Conservation (phyloP, 169 alveolate species). For the Plasmodium gonderi region DNA sequence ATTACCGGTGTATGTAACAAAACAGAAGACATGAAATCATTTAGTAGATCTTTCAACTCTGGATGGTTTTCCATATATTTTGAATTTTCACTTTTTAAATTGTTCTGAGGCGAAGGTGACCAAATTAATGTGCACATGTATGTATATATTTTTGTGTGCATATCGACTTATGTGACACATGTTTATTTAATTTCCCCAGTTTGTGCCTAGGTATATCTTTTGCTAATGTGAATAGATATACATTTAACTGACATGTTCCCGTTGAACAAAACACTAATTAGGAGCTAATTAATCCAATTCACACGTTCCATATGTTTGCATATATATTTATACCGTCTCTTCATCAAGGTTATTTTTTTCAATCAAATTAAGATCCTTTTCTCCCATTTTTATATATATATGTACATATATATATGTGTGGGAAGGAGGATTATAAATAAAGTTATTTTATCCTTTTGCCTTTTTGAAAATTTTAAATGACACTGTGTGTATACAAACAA, state of each 20-base stretch:
- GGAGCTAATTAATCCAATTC: not conserved
- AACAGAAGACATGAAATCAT: constrained; percentile 66
- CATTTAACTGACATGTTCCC: not conserved
- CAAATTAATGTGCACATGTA: not conserved
- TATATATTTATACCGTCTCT: constrained; percentile 44
- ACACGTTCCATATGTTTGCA: not conserved
- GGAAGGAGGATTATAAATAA: too few relatives aligned
- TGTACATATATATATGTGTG: too few relatives aligned
- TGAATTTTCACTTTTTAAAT: constrained; percentile 54
- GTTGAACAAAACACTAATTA: not conserved
- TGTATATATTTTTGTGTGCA: not conserved
- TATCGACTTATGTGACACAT: not conserved
- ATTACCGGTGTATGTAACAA: constrained; percentile 71
- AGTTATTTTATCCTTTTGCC: too few relatives aligned
- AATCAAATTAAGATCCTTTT: constrained; percentile 49
- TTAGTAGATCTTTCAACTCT: constrained; percentile 51
- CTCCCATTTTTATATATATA: constrained; percentile 37
- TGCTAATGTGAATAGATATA: not conserved
- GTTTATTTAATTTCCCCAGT: too few relatives aligned
- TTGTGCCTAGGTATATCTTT: not conserved
- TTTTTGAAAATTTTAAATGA: too few relatives aligned
- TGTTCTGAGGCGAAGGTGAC: constrained; percentile 19
- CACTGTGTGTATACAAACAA: too few relatives aligned
- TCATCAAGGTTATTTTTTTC: constrained; percentile 58
- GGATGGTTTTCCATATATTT: constrained; percentile 71